These are phyloP conservation scores for Apiospora koreana DNA, from an alignment of 2,329 filamentous ascomycete species.

Conservation along the genomic window DNA sequence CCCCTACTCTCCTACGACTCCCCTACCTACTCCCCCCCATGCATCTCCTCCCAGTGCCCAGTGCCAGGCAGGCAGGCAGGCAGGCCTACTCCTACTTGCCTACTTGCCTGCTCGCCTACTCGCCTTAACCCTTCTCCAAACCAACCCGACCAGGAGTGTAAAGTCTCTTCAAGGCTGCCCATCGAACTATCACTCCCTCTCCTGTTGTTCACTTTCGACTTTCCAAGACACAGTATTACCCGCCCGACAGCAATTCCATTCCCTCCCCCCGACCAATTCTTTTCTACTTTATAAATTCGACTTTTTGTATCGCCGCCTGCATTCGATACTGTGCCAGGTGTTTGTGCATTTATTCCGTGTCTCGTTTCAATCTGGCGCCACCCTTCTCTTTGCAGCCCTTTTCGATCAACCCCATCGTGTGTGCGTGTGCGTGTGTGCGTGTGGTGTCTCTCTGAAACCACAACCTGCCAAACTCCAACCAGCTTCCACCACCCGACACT, in stretches of 20 bases:
- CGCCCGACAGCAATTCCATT: not conserved
- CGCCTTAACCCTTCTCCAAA: not conserved
- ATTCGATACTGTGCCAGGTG: slow-evolving; percentile 5
- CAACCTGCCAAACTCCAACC: slow-evolving; percentile 8
- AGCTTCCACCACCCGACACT: not conserved
- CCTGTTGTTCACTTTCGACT: slow-evolving; percentile 8
- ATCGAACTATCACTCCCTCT: slow-evolving; percentile 5
- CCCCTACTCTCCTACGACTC: too few relatives aligned
- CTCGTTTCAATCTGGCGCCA: slow-evolving; percentile 11
- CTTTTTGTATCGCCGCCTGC: not conserved
- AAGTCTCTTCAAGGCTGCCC: slow-evolving; percentile 12
- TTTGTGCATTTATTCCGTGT: slow-evolving; percentile 11
- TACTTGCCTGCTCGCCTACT: not conserved
- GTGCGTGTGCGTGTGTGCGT: not conserved
- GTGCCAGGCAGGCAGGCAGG: not conserved
- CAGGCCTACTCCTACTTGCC: too few relatives aligned
- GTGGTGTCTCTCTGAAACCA: slow-evolving; percentile 1
- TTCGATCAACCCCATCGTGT: slow-evolving; percentile 3
- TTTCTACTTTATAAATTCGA: slow-evolving; percentile 6
- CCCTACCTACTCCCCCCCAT: not conserved
- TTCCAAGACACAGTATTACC: slow-evolving; percentile 8
- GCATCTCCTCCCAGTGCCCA: slow-evolving; percentile 10
- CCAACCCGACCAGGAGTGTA: slow-evolving; percentile 5
- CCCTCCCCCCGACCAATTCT: not conserved
- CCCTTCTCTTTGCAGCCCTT: not conserved